These are phyloP conservation scores for Rhododendron mucronatum DNA, from an alignment of 148 eudicot species.

Conservation along the genomic window DNA sequence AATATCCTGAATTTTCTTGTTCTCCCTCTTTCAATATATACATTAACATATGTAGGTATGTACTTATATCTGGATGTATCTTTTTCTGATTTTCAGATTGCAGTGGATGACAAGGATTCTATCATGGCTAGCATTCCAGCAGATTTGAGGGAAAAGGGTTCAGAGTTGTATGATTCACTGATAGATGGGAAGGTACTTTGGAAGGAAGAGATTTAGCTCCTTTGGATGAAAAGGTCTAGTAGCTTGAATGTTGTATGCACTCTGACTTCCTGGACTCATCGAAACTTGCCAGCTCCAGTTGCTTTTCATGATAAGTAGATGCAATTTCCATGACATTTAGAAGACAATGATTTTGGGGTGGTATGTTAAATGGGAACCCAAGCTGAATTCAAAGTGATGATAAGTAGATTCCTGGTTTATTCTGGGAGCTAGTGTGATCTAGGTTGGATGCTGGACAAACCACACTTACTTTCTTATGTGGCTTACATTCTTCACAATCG, in stretches of 20 bases:
- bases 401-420: not conserved
- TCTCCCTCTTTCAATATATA: not conserved
- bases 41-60: too few species aligned
- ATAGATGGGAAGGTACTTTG: conserved; percentile 78
- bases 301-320: conserved; percentile 4
- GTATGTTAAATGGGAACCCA: not conserved
- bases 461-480: not conserved
- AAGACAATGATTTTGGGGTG: not conserved
- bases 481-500: not conserved
- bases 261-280: not conserved
- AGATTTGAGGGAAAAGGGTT: conserved; percentile 63
- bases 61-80: not conserved
- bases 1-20: not conserved
- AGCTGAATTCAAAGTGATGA: not conserved
- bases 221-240: not conserved
- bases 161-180: conserved; percentile 61
- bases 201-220: conserved; percentile 10
- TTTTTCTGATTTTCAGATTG: conserved; percentile 46
- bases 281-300: conserved; percentile 1
- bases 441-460: not conserved
- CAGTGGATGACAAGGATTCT: conserved; percentile 80
- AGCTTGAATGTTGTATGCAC: conserved; percentile 1
- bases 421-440: not conserved
- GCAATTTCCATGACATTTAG: not conserved
- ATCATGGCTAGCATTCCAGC: conserved; percentile 72